Conservation (phyloP, 139 green algal genomes). For the Bryopsis sp. region DNA sequence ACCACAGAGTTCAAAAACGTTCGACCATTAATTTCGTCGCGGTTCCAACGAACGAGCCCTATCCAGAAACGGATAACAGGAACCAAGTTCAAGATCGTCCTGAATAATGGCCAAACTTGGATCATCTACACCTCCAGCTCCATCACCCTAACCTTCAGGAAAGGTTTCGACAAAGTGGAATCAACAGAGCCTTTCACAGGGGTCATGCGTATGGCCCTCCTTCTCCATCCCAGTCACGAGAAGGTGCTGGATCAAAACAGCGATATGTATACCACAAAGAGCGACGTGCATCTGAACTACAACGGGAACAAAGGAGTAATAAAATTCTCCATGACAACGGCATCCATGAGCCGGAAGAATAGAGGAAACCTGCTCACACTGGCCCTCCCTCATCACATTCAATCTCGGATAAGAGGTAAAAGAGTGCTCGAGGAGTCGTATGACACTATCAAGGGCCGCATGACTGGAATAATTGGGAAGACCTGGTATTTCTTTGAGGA, state of each 20-base stretch:
- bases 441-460: background rate
- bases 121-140: background rate
- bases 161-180: background rate
- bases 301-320: background rate
- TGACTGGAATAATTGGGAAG: background rate
- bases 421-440: background rate
- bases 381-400: background rate
- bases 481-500: background rate
- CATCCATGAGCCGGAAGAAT: background rate
- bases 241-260: background rate
- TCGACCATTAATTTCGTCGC: background rate
- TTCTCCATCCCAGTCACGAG: conserved; percentile 13
- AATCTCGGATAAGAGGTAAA: background rate
- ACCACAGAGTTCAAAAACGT: background rate
- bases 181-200: conserved; percentile 21
- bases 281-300: background rate
- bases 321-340: background rate
- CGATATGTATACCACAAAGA: background rate
- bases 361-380: background rate
- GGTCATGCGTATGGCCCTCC: conserved; percentile 15
- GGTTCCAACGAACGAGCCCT: background rate
- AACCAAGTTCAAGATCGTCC: background rate
- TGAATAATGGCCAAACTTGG: background rate
- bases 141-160: background rate
- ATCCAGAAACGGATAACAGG: background rate